Evolutionary conservation across 2,329 filamentous ascomycete genomes (phyloP).

Genomic region (Sporothrix brasiliensis): DNA sequence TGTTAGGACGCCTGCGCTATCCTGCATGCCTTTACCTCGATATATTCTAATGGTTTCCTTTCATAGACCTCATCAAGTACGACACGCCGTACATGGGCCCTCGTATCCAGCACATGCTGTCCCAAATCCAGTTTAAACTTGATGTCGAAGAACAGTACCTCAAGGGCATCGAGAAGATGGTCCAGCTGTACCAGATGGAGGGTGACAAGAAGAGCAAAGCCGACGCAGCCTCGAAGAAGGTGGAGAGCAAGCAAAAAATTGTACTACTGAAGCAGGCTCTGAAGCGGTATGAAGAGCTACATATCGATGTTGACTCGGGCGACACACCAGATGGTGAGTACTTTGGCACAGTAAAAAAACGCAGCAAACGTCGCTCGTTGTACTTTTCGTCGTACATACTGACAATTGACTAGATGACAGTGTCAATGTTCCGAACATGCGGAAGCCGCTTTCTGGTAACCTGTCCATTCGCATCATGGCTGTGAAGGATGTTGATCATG

Average conservation of each 20-base stretch:
- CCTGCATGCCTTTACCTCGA: not conserved
- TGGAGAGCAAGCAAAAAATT: constrained; percentile 98
- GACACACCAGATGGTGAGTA: constrained; percentile 78
- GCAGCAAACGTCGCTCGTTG: no score
- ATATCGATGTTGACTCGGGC: constrained; percentile 83
- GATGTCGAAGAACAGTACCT: constrained; percentile 99
- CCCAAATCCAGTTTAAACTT: constrained; percentile 97
- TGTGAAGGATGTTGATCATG: constrained; percentile 94
- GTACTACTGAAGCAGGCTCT: constrained; percentile 92
- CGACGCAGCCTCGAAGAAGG: constrained; percentile 83
- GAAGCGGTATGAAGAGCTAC: constrained; percentile 95
- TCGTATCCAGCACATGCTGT: constrained; percentile 98
- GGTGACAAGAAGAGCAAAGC: constrained; percentile 93
- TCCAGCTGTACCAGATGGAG: constrained; percentile 94
- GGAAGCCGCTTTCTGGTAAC: constrained; percentile 92
- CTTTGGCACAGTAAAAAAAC: no score
- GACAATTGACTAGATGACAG: constrained; percentile 74
- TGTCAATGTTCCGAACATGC: constrained; percentile 89
- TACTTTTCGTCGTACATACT: not conserved
- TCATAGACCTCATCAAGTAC: constrained; percentile 92
- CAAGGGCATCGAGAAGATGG: constrained; percentile 99
- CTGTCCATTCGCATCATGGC: constrained; percentile 83
- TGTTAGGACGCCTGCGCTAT: not conserved
- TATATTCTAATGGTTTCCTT: not conserved
- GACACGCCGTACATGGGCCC: constrained; percentile 94